phyloP scores from a whole-genome alignment of 1,284 basidiomycete genomes.

The Apiotrichum gamsii region DNA sequence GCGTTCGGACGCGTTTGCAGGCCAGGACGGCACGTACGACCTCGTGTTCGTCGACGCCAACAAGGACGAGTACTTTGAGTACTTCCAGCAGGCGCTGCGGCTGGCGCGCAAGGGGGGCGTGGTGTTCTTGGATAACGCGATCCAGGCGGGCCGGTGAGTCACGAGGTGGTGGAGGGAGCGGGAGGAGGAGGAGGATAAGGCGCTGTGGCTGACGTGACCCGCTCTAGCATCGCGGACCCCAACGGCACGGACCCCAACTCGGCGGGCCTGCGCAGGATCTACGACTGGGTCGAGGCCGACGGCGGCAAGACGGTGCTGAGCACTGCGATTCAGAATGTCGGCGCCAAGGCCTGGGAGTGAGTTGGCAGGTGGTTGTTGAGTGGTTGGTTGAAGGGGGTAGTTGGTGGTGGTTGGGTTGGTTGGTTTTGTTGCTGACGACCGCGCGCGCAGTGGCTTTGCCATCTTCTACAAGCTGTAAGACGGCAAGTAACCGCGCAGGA shows the following conservation, averaged over 20 bases:
- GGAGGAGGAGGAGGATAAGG: too few species aligned
- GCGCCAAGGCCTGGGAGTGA: slow-evolving; percentile 43
- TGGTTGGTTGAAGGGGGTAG: too few species aligned
- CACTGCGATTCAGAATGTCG: slow-evolving; percentile 39
- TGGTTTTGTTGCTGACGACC: slow-evolving; percentile 2
- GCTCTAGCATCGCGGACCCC: too few species aligned
- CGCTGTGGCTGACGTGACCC: too few species aligned
- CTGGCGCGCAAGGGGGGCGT: slow-evolving; percentile 34
- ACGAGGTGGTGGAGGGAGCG: too few species aligned
- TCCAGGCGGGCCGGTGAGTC: slow-evolving; percentile 33
- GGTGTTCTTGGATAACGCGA: slow-evolving; percentile 37
- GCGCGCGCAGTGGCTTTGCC: slow-evolving; percentile 23
- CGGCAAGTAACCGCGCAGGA: too few species aligned
- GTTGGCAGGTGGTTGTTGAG: too few species aligned
- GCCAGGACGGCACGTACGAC: slow-evolving; percentile 31
- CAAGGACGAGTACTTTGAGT: slow-evolving; percentile 32
- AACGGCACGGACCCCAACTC: slow-evolving; percentile 16
- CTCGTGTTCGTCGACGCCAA: slow-evolving; percentile 43
- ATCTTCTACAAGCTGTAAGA: slow-evolving; percentile 25
- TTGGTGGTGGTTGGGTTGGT: too few species aligned
- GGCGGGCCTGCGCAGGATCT: slow-evolving; percentile 32
- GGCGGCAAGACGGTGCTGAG: slow-evolving; percentile 35
- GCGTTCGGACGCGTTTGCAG: slow-evolving; percentile 16
- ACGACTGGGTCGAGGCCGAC: slow-evolving; percentile 41
- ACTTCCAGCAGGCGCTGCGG: slow-evolving; percentile 33